Evolutionary conservation across 495 filamentous ascomycete genomes (phyloP), one percentile per base, ranked within the genome.

Genomic region (Penicillium chermesinum): DNA sequence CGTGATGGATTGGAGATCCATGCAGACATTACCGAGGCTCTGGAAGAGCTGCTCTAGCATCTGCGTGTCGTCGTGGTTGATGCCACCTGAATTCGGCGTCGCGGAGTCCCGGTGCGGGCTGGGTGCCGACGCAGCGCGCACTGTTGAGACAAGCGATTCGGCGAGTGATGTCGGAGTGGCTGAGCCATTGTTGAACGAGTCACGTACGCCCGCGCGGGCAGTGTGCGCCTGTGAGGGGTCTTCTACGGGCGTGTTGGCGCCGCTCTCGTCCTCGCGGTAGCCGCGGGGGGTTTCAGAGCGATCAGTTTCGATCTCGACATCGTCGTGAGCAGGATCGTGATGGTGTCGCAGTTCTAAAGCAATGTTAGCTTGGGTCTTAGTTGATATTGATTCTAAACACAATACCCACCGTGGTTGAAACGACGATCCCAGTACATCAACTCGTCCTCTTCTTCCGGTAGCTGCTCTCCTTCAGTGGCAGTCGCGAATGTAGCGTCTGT

Each of bases 401-500:
- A 18, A 21, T 18, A 39, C 63, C 44, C 47, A 74, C 66, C 63
- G 63, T 68, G 55, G 53, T 74, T 65, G 52, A 71, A 65, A 46
- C 62, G 65, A 51, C 66, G 56, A 49, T 70, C 62, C 69, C 68
- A 74, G 46, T 73, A 73, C 36, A 73, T 53, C 30, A 72, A 52
- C 17, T 65, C 66, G 13, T 74, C 71, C 19, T 71, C 67, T 2
- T 73, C 71, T 7, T 74, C 76, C 9, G 53, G 56, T 5, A 64
- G 40, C 7, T 34, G 55, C 17, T 65, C 59, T 0, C 79, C 84
- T 67, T 95, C 90, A 0, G 74, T 81, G 22, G 90, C 90, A 0
- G 90, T 95, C 12, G 84, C 86, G 68, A 93, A 96, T 0, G 87
- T 87, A 4, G 84, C 87, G 14, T 86, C 67, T 0, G 88, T 91